Percentiles rank a stretch among this genome's conserved stretches.
phyloP scores from a whole-genome alignment of 2,329 filamentous ascomycete species.

The Neonectria faginata region DNA sequence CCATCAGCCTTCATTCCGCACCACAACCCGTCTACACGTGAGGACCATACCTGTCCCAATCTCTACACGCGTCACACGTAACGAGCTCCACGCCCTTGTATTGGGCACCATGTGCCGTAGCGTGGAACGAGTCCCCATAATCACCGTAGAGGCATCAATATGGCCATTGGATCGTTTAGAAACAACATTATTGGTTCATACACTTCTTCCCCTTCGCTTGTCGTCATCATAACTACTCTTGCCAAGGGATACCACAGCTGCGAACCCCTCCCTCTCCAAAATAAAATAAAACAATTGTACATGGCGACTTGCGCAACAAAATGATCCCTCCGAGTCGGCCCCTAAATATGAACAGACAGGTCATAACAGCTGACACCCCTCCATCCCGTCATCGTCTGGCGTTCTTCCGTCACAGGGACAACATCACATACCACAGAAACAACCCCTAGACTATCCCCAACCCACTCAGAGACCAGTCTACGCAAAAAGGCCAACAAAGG shows the following conservation, averaged over 20 bases:
- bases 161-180: conserved; percentile 7
- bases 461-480: conserved; percentile 41
- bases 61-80: background rate
- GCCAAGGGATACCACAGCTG: conserved; percentile 21
- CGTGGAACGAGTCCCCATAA: background rate
- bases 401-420: conserved; percentile 22
- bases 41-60: background rate
- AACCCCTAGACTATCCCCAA: conserved; percentile 32
- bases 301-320: conserved; percentile 25
- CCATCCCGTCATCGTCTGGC: conserved; percentile 5
- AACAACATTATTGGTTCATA: conserved; percentile 24
- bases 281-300: conserved; percentile 31
- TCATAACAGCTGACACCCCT: conserved; percentile 11
- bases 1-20: background rate
- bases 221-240: conserved; percentile 27
- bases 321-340: conserved; percentile 21
- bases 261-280: conserved; percentile 13
- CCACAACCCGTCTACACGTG: background rate
- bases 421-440: conserved; percentile 14
- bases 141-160: conserved; percentile 1
- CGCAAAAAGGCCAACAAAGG: conserved; percentile 30
- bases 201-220: conserved; percentile 22
- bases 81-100: background rate
- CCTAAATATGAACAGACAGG: conserved; percentile 14
- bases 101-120: no score